These are phyloP conservation scores for Penicillium rolfsii DNA, from an alignment of 2,329 filamentous ascomycete species.

Conservation along the genomic window DNA sequence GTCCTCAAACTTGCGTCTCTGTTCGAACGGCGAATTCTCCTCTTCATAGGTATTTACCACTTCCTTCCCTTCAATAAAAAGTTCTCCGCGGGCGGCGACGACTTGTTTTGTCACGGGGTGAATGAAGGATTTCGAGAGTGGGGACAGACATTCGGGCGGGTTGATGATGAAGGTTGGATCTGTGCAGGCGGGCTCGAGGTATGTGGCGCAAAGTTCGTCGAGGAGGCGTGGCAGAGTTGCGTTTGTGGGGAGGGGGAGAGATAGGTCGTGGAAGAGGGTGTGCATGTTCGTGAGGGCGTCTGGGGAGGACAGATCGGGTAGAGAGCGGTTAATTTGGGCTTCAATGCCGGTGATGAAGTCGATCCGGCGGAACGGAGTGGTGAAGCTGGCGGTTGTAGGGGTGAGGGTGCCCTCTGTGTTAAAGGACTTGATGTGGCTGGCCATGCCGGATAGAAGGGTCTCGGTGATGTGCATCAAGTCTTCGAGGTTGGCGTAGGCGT, in stretches of 20 bases:
- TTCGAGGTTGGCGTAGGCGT: conserved; percentile 75
- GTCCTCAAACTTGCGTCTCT: conserved; percentile 77
- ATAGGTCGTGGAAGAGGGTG: conserved; percentile 56
- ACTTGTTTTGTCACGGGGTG: conserved; percentile 70
- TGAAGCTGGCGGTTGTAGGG: conserved; percentile 61
- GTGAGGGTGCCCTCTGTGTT: conserved; percentile 50
- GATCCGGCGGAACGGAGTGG: conserved; percentile 63
- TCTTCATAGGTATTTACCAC: conserved; percentile 98
- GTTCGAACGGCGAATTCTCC: conserved; percentile 88
- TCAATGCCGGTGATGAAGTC: conserved; percentile 85
- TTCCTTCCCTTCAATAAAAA: conserved; percentile 79
- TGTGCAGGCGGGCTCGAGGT: conserved; percentile 76
- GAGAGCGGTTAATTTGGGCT: conserved; percentile 61
- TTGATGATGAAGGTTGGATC: conserved; percentile 83
- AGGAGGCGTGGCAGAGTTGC: conserved; percentile 71
- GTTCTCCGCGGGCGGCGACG: conserved; percentile 79
- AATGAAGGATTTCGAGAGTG: conserved; percentile 82
- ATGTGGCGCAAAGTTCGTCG: conserved; percentile 74
- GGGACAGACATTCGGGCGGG: conserved; percentile 88
- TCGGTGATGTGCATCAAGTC: conserved; percentile 78
- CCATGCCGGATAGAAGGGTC: conserved; percentile 65
- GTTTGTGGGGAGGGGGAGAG: conserved; percentile 54
- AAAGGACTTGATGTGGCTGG: conserved; percentile 53
- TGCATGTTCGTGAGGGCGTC: conserved; percentile 64
- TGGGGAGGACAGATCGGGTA: conserved; percentile 64